Evolutionary conservation across 176 grass and related monocot species (phyloP).

Genomic region (Miscanthus lutarioriparius): DNA sequence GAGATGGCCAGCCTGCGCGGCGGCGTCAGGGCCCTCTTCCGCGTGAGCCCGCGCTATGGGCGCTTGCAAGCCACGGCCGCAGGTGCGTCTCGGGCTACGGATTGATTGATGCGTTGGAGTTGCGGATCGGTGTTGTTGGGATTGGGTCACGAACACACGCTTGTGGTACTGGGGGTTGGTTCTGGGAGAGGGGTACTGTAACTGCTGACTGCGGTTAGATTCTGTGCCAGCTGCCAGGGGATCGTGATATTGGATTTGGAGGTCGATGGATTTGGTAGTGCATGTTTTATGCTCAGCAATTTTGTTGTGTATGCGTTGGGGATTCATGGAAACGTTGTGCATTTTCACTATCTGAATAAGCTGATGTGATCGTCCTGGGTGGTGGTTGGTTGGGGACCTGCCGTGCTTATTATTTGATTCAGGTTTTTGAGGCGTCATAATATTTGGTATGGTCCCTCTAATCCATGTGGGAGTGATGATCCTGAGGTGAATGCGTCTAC

Average conservation of each 20-base stretch:
- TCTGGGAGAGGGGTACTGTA: neutral
- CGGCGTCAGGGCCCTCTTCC: slow-evolving; percentile 46
- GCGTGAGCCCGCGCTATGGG: slow-evolving; percentile 46
- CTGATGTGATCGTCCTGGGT: neutral
- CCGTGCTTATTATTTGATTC: slow-evolving; percentile 17
- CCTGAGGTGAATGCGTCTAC: neutral
- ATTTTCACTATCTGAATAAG: neutral
- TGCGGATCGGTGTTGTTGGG: slow-evolving; percentile 1
- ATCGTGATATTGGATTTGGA: neutral
- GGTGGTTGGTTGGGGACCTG: neutral
- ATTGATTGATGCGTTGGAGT: neutral
- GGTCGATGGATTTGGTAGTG: slow-evolving; percentile 2
- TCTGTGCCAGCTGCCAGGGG: neutral
- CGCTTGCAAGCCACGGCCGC: slow-evolving; percentile 44
- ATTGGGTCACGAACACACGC: slow-evolving; percentile 1
- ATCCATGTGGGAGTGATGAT: neutral
- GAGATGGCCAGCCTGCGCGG: slow-evolving; percentile 45
- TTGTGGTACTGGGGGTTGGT: neutral
- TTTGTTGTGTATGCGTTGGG: slow-evolving; percentile 1
- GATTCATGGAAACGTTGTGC: neutral
- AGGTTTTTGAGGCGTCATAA: neutral
- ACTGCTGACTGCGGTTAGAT: slow-evolving; percentile 12
- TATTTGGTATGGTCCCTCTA: neutral
- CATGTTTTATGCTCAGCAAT: slow-evolving; percentile 3
- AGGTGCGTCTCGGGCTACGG: slow-evolving; percentile 42